Base-by-base conservation (phyloP, 1,284 basidiomycete species). In the Gymnopus androsaceus region DNA sequence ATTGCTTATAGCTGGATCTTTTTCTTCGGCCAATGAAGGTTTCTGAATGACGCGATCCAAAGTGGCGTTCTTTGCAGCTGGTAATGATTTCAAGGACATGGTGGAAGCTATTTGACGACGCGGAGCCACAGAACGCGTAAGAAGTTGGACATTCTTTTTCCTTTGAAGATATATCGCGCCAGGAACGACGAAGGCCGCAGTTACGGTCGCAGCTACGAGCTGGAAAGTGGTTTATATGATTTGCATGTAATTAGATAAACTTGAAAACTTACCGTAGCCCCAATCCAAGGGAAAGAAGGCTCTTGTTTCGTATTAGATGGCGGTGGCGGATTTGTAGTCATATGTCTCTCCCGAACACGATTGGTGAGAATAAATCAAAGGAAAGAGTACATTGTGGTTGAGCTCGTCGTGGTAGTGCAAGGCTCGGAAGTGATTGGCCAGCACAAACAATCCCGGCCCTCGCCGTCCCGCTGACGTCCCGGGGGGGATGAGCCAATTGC, bases 1-100 rank as follows among this genome's bases (percentile, higher is more conserved):
- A 45, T 72, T 69, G 51, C 69, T 68, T 3, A 67, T 64, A n/a
- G n/a, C n/a, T n/a, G n/a, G n/a, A 6, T 63, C 55, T 21, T 66
- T 61, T 12, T 66, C 66, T 44, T 54, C 21, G 3, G 36, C 12
- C 8, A 15, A 12, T 28, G 48, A 14, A 30, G 23, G 23, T 15
- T 38, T 27, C 30, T 25, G 4, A 25, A 15, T 12, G 28, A 27
- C 23, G 36, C 23, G 34, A 31, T 33, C 8, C 11, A 27, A 33
- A 5, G 3, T 19, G 3, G 6, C 6, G 46, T 8, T n/a, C 30
- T 38, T 17, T 17, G 28, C 12, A 50, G 21, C 14, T 27, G 36
- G 15, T 17, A 37, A 8, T 11, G 25, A 28, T 8, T 14, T 34
- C 14, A 48, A 36, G 8, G 38, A 7, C 23, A 40, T 48, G 14